Percentiles rank a stretch among this genome's conserved stretches.
Evolutionary conservation across 2,329 filamentous ascomycete genomes (phyloP).

Genomic region (Penicillium frequentans): DNA sequence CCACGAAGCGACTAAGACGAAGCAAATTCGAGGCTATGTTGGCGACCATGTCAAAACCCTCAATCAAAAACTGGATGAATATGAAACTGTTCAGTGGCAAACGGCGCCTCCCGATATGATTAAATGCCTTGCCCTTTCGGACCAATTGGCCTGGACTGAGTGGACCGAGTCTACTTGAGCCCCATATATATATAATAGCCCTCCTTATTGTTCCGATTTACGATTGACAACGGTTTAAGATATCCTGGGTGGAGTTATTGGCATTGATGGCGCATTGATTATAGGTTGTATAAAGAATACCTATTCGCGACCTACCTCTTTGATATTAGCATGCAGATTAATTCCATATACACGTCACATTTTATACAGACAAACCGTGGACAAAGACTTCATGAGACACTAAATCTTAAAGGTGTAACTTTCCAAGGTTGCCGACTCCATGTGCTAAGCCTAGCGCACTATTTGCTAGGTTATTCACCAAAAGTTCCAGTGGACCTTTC

Average conservation of each 20-base stretch:
- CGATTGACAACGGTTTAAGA: not conserved
- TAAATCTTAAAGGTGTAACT: no score
- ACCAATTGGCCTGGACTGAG: conserved; percentile 9
- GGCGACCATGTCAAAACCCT: conserved; percentile 8
- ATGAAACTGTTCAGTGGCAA: conserved; percentile 21
- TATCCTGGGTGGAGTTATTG: not conserved
- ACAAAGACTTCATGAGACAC: not conserved
- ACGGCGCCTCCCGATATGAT: conserved; percentile 20
- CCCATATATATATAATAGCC: no score
- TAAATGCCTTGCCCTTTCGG: conserved; percentile 17
- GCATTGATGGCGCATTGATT: not conserved
- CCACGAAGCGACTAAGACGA: conserved; percentile 47
- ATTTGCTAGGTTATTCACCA: no score
- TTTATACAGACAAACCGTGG: not conserved
- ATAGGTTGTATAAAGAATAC: not conserved
- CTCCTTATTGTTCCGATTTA: not conserved
- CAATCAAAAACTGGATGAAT: not conserved
- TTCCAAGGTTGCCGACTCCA: no score
- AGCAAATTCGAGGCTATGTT: conserved; percentile 54
- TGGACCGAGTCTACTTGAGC: not conserved
- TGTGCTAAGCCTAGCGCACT: no score
- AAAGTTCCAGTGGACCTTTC: no score
- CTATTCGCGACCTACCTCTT: not conserved
- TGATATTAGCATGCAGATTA: not conserved
- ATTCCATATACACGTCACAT: not conserved